Evolutionary conservation across 1,139 yeast genomes (phyloP).

Genomic region (Yamadazyma dushanensis): DNA sequence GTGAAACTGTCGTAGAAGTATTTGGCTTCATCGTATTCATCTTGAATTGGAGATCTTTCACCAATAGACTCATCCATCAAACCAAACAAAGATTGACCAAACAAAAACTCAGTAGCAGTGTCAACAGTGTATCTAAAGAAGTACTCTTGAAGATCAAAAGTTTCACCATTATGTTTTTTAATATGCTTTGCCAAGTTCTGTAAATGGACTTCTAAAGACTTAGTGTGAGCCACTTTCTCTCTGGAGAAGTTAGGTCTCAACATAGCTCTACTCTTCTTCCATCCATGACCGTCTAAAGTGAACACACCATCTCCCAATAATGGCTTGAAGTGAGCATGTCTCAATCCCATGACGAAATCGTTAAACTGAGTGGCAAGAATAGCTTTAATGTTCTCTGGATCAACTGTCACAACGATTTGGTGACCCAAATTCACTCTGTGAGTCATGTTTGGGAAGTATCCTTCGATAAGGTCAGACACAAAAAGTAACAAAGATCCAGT

Average conservation of each 20-base stretch:
- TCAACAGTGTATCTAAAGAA: conserved; percentile 40
- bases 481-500: conserved; percentile 9
- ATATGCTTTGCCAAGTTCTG: conserved; percentile 36
- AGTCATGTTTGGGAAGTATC: conserved; percentile 8
- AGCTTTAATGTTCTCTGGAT: conserved; percentile 35
- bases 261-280: conserved; percentile 56
- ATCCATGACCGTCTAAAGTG: conserved; percentile 52
- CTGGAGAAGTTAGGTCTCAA: conserved; percentile 55
- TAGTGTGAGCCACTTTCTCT: conserved; percentile 50
- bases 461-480: conserved; percentile 9
- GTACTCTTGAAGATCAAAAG: conserved; percentile 38
- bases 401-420: conserved; percentile 21
- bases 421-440: conserved; percentile 14
- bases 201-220: conserved; percentile 43
- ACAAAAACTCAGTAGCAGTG: conserved; percentile 43
- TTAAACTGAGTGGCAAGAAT: conserved; percentile 42
- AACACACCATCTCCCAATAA: conserved; percentile 56
- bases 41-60: conserved; percentile 12
- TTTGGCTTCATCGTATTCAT: conserved; percentile 8
- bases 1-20: conserved; percentile 32
- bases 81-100: conserved; percentile 35
- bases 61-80: conserved; percentile 33
- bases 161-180: conserved; percentile 21
- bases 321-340: conserved; percentile 39
- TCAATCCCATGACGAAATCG: conserved; percentile 49